Evolutionary conservation across 202 grass and related monocot genomes (phyloP).

Genomic region (Panicum hallii): DNA sequence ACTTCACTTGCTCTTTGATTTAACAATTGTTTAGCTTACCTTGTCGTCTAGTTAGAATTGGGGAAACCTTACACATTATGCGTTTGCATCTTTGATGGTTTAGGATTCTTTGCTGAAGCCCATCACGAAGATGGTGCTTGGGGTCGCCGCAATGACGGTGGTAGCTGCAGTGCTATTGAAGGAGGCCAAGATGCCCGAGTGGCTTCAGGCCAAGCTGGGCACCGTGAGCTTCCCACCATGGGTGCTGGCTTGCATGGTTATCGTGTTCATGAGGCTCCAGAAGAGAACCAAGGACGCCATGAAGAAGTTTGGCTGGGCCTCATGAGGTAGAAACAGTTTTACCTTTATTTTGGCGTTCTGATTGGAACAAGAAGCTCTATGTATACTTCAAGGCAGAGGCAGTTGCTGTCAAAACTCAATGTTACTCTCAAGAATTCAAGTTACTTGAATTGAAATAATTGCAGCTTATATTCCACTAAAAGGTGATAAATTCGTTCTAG

Average conservation of each 20-base stretch:
- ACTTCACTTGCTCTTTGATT: neutral
- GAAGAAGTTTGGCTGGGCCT: slow-evolving; percentile 77
- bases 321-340: slow-evolving; percentile 36
- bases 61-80: neutral
- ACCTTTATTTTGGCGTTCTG: slow-evolving; percentile 14
- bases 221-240: slow-evolving; percentile 79
- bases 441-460: slow-evolving; percentile 33
- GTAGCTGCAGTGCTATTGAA: slow-evolving; percentile 66
- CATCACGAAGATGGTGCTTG: slow-evolving; percentile 83
- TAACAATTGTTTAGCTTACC: neutral
- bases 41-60: slow-evolving; percentile 1
- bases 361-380: neutral
- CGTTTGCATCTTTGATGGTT: slow-evolving; percentile 36
- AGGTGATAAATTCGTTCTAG: neutral
- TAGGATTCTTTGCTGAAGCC: slow-evolving; percentile 94
- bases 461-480: neutral
- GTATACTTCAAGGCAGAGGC: slow-evolving; percentile 3
- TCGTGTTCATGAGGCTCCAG: slow-evolving; percentile 74
- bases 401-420: slow-evolving; percentile 16
- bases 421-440: slow-evolving; percentile 1
- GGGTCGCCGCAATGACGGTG: slow-evolving; percentile 50
- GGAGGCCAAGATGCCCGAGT: slow-evolving; percentile 73
- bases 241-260: slow-evolving; percentile 86
- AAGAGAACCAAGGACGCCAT: slow-evolving; percentile 87
- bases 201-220: slow-evolving; percentile 60